phyloP scores from a whole-genome alignment of 768 basidiomycete genomes.

The Boletus eberwhitei region DNA sequence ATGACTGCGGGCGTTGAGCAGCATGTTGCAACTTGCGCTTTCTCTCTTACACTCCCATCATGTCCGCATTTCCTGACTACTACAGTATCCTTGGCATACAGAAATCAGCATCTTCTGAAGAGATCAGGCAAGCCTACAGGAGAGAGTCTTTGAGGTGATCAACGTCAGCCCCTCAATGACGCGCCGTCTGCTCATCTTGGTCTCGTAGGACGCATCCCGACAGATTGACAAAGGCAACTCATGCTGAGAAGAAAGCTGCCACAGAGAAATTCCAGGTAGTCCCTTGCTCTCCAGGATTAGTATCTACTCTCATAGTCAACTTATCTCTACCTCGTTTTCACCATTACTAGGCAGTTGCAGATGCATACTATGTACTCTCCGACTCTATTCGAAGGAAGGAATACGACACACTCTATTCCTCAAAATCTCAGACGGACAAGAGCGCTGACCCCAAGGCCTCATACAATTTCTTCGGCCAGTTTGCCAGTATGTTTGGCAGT shows the following conservation, averaged over 20 bases:
- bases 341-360: constrained; percentile 65
- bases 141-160: constrained; percentile 69
- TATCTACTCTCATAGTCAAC: neutral
- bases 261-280: constrained; percentile 86
- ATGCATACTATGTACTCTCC: constrained; percentile 92
- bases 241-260: constrained; percentile 65
- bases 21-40: constrained; percentile 9
- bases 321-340: neutral
- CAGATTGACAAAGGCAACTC: constrained; percentile 65
- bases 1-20: constrained; percentile 3
- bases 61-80: constrained; percentile 81
- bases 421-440: constrained; percentile 47
- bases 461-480: constrained; percentile 71
- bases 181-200: constrained; percentile 13
- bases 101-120: constrained; percentile 60
- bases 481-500: constrained; percentile 65
- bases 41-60: constrained; percentile 32
- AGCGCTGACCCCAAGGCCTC: constrained; percentile 66
- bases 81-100: constrained; percentile 59
- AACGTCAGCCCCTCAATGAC: neutral
- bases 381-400: constrained; percentile 69
- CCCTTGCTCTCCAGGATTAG: neutral
- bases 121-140: constrained; percentile 75
- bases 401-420: constrained; percentile 66
- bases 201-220: constrained; percentile 81